Base-by-base conservation (phyloP, 1,139 yeast genomes). In the Protomyces arabidopsidicola region DNA sequence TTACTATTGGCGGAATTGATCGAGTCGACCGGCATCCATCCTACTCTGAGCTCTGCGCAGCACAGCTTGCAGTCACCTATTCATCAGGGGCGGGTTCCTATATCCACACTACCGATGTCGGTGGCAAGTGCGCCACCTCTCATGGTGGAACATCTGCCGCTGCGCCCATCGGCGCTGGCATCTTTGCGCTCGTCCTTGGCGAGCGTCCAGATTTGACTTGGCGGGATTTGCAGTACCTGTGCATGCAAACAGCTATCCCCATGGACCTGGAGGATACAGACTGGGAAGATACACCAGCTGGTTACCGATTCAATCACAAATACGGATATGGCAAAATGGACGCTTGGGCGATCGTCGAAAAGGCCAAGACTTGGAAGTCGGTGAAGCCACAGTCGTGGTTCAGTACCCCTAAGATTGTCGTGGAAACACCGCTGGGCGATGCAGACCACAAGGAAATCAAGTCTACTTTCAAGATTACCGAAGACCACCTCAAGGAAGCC, bases 111-210 rank as follows among this genome's bases (percentile, higher is more conserved):
- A 89, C 98, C 1, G 98, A 93, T 74, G 82, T 90, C 63, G 70
- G 73, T 22, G 81, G 84, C 59, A 81, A 81, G n/a, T 95, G 99
- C 74, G 78, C 95, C 1, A 80, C 81, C 45, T 74, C 71, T 36
- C 98, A 95, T 75, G 97, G 98, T 8, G 99, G 99, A 24, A 95
- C 99, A 0, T 91, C 98, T 18, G 98, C 98, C 0, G 98, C 98
- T 18, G 98, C 98, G 0, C 99, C 99, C 0, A 80, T 95, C 64
- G 98, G 98, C 0, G 97, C 98, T 0, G 98, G 98, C 22, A 82
- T 95, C 0, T 90, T 88, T 73, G 83, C 98, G 0, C 78, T 95
- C 64, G 89, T 88, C 1, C 78, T 93, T 60, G 84, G 87, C 70
- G 90, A 85, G 1, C 62, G 95, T 68, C 96, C 97, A 0, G 80